These are phyloP conservation scores for Solanum bulbocastanum DNA, from an alignment of 257 asterid species.

Conservation along the genomic window DNA sequence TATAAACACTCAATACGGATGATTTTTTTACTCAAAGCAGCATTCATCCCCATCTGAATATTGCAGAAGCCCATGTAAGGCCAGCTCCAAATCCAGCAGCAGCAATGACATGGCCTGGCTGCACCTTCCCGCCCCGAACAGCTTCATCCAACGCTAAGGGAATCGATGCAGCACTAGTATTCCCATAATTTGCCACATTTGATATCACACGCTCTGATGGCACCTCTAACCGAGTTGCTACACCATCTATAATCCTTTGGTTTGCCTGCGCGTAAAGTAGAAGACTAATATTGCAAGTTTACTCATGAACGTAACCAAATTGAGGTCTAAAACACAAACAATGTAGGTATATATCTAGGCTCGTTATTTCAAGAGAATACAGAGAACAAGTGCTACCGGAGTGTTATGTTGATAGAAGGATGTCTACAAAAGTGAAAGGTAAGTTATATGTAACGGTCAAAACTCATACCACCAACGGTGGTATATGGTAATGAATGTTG, in stretches of 20 bases:
- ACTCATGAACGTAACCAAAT: not conserved
- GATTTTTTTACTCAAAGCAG: not conserved
- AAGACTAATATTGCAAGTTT: not conserved
- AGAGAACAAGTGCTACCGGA: not conserved
- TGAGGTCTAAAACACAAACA: not conserved
- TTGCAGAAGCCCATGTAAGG: constrained; percentile 89
- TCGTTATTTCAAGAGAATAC: not conserved
- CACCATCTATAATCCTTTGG: constrained; percentile 82
- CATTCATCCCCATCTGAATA: constrained; percentile 70
- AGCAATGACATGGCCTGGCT: constrained; percentile 69
- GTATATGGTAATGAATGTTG: not conserved
- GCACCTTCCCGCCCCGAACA: constrained; percentile 68
- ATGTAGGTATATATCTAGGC: not conserved
- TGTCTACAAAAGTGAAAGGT: not conserved
- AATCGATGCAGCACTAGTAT: constrained; percentile 87
- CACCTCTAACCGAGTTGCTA: constrained; percentile 54
- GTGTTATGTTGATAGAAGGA: not conserved
- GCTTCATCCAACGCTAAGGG: constrained; percentile 93
- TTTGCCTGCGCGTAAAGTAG: constrained; percentile 40
- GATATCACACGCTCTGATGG: constrained; percentile 77
- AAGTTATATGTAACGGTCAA: not conserved
- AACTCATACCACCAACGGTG: no score
- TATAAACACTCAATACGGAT: not conserved
- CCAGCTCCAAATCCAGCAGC: constrained; percentile 97
- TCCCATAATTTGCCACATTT: constrained; percentile 77